Percentiles rank a stretch among this genome's conserved stretches.
Conservation (phyloP, 129 eudicot genomes). For the Escallonia rubra region DNA sequence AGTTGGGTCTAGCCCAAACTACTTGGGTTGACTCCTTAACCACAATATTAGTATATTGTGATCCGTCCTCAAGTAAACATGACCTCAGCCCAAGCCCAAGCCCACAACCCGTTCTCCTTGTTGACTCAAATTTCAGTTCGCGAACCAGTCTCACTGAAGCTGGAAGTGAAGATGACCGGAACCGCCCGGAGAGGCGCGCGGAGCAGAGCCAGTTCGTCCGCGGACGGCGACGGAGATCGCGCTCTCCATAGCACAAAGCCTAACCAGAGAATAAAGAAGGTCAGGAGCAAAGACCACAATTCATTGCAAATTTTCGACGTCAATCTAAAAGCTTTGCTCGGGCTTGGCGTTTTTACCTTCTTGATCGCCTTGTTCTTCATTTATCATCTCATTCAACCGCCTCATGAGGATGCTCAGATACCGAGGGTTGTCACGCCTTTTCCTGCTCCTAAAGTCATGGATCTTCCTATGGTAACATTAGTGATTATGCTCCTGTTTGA, state of each 20-base stretch:
- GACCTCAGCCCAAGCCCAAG: too few relatives aligned
- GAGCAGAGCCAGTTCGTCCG: constrained; percentile 34
- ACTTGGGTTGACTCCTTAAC: too few relatives aligned
- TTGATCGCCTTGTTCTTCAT: constrained; percentile 29
- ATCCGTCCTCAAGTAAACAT: too few relatives aligned
- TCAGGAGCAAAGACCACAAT: constrained; percentile 30
- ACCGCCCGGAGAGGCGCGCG: constrained; percentile 44
- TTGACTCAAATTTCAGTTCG: too few relatives aligned
- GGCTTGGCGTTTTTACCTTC: constrained; percentile 30
- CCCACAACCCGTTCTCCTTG: too few relatives aligned
- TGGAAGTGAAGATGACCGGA: constrained; percentile 29
- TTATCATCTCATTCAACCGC: constrained; percentile 26
- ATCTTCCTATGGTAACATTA: constrained; percentile 74
- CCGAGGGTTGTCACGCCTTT: constrained; percentile 91
- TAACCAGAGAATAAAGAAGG: constrained; percentile 13
- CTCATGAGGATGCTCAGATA: constrained; percentile 26
- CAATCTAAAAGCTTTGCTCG: constrained; percentile 29
- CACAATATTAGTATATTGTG: too few relatives aligned
- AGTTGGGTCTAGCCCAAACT: too few relatives aligned
- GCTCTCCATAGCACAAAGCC: constrained; percentile 22
- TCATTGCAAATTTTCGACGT: constrained; percentile 30
- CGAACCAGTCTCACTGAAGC: too few relatives aligned
- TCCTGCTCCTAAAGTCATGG: constrained; percentile 91
- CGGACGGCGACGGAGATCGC: constrained; percentile 27
- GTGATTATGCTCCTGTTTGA: background rate